These are phyloP conservation scores for Taxawa tesnikishii DNA, from an alignment of 2,329 filamentous ascomycete genomes.

Conservation along the genomic window DNA sequence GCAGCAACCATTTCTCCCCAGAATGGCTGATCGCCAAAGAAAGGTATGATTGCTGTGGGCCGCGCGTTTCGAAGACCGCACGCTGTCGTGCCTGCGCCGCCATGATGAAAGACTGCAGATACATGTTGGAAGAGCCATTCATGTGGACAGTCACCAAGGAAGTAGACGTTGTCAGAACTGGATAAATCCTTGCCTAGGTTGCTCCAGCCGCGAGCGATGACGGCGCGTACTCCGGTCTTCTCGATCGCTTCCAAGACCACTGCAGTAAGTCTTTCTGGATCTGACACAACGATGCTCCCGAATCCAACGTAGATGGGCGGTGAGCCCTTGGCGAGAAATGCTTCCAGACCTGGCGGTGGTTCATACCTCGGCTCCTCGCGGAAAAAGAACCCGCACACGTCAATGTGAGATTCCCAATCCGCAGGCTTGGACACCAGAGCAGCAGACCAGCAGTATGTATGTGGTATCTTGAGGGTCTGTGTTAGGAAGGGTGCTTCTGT, in stretches of 20 bases:
- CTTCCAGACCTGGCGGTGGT: constrained; percentile 52
- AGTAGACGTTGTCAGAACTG: constrained; percentile 32
- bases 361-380: constrained; percentile 55
- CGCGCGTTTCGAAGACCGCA: constrained; percentile 35
- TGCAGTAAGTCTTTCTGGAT: constrained; percentile 57
- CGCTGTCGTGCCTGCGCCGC: constrained; percentile 46
- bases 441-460: constrained; percentile 88
- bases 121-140: constrained; percentile 48
- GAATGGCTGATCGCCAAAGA: constrained; percentile 44
- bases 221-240: constrained; percentile 35
- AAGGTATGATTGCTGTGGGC: constrained; percentile 42
- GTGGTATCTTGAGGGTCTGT: constrained; percentile 64
- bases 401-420: constrained; percentile 63
- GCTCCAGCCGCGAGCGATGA: constrained; percentile 45
- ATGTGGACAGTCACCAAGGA: constrained; percentile 44
- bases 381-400: constrained; percentile 68
- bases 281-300: constrained; percentile 69
- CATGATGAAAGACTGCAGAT: constrained; percentile 44
- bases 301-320: constrained; percentile 76
- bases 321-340: constrained; percentile 57
- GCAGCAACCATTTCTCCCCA: constrained; percentile 49
- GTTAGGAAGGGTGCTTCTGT: constrained; percentile 76
- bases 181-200: constrained; percentile 27
- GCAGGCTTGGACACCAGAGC: constrained; percentile 63
- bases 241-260: constrained; percentile 61